These are phyloP conservation scores for Backusella luteola DNA, from an alignment of 192 early-diverging fungal genomes.

Conservation along the genomic window DNA sequence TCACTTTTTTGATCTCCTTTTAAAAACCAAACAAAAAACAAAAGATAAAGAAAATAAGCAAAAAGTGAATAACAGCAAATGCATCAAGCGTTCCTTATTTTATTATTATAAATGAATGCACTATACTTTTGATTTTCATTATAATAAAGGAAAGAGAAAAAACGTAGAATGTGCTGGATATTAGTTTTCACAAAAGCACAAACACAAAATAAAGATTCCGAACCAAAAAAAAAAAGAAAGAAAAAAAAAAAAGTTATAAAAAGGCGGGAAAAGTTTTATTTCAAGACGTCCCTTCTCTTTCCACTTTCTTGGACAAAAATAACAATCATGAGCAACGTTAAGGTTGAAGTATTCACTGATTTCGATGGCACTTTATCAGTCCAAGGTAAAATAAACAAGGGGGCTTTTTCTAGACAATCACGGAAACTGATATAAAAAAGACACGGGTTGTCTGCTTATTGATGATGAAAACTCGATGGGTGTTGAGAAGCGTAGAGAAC, in stretches of 20 bases:
- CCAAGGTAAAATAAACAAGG: slow-evolving; percentile 20
- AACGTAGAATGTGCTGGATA: neutral
- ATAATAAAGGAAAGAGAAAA: neutral
- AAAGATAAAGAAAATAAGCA: neutral
- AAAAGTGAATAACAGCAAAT: neutral
- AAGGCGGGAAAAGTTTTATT: neutral
- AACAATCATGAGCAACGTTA: slow-evolving; percentile 6
- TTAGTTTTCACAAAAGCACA: neutral
- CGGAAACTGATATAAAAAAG: slow-evolving; percentile 11
- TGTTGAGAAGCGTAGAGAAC: slow-evolving; percentile 31
- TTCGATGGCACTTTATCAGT: slow-evolving; percentile 55
- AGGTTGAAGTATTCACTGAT: slow-evolving; percentile 54
- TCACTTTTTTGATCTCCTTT: neutral
- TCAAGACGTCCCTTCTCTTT: neutral
- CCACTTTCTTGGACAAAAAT: neutral
- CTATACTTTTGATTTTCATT: no score
- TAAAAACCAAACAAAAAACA: neutral
- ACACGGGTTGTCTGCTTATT: slow-evolving; percentile 53
- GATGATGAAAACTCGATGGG: slow-evolving; percentile 44
- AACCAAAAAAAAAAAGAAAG: neutral
- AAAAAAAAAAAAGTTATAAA: neutral
- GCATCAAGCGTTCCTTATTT: neutral
- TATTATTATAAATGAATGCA: neutral
- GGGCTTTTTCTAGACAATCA: neutral
- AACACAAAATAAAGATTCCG: neutral